Percentiles rank a stretch among this genome's conserved stretches.
phyloP scores from a whole-genome alignment of 2,329 filamentous ascomycete species.

The Aspergillus tubingensis region DNA sequence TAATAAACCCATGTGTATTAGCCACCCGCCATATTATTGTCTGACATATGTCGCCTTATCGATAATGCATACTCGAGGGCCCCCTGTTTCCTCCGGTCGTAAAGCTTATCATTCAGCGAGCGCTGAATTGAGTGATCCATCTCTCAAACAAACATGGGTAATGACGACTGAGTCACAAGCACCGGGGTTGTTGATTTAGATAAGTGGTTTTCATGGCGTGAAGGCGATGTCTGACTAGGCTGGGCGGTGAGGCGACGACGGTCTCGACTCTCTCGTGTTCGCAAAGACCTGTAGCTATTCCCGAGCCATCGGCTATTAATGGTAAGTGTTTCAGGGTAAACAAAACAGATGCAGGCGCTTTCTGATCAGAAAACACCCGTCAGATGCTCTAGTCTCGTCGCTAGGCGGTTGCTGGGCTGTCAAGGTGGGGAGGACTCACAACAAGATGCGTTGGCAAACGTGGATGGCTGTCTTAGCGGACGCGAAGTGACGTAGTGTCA shows the following conservation, averaged over 20 bases:
- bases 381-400: conserved; percentile 11
- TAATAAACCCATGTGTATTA: conserved; percentile 8
- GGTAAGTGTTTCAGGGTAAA: conserved; percentile 2
- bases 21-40: background rate
- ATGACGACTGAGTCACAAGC: conserved; percentile 25
- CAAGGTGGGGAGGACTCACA: conserved; percentile 23
- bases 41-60: background rate
- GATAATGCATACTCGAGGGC: conserved; percentile 77
- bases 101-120: conserved; percentile 94
- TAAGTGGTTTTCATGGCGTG: conserved; percentile 30
- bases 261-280: conserved; percentile 7
- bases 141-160: conserved; percentile 26
- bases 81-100: conserved; percentile 95
- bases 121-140: conserved; percentile 93
- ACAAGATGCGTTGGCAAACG: conserved; percentile 26
- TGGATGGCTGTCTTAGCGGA: conserved; percentile 14
- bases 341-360: background rate
- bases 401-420: conserved; percentile 8
- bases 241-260: conserved; percentile 19
- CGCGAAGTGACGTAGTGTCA: conserved; percentile 26
- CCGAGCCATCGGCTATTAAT: background rate
- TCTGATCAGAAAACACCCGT: background rate
- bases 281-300: conserved; percentile 15
- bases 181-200: conserved; percentile 21
- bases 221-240: conserved; percentile 11